Evolutionary conservation across 768 basidiomycete species (phyloP).

Genomic region (Phaeolepiota aurea): DNA sequence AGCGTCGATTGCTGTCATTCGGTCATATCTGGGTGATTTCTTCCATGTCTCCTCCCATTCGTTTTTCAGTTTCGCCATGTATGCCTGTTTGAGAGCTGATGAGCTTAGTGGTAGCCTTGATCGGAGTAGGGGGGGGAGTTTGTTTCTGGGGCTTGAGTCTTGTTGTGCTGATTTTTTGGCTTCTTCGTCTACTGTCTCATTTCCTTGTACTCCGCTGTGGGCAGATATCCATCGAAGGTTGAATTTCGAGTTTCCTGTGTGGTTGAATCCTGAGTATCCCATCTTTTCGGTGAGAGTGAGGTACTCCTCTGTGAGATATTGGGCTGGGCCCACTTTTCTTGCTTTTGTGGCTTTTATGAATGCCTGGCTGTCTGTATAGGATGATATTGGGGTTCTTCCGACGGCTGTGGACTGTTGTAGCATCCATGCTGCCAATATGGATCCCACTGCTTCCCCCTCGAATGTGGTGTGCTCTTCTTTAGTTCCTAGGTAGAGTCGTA

Average conservation of each 20-base stretch:
- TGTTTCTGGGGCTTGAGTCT: not conserved
- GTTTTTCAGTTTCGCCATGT: slow-evolving; percentile 6
- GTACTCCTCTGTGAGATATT: slow-evolving; percentile 3
- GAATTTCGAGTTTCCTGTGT: not conserved
- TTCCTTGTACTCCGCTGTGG: slow-evolving; percentile 7
- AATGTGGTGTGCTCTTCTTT: slow-evolving; percentile 10
- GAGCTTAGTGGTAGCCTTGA: not conserved
- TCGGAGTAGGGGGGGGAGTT: not conserved
- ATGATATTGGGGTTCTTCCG: not conserved
- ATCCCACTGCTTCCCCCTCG: slow-evolving; percentile 14
- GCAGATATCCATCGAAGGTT: slow-evolving; percentile 7
- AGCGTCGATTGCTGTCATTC: slow-evolving; percentile 5
- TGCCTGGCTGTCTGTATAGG: slow-evolving; percentile 2
- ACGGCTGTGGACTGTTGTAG: not conserved
- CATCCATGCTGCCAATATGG: slow-evolving; percentile 9
- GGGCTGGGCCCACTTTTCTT: slow-evolving; percentile 1
- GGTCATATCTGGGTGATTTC: slow-evolving; percentile 5
- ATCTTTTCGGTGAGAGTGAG: not conserved
- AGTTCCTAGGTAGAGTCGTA: slow-evolving; percentile 9
- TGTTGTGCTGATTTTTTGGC: slow-evolving; percentile 8
- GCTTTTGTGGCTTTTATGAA: not conserved
- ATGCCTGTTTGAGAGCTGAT: slow-evolving; percentile 1
- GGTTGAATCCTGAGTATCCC: not conserved
- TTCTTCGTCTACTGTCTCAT: slow-evolving; percentile 8
- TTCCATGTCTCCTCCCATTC: slow-evolving; percentile 6